phyloP scores from a whole-genome alignment of 768 basidiomycete species.

The Lyophyllum atratum region DNA sequence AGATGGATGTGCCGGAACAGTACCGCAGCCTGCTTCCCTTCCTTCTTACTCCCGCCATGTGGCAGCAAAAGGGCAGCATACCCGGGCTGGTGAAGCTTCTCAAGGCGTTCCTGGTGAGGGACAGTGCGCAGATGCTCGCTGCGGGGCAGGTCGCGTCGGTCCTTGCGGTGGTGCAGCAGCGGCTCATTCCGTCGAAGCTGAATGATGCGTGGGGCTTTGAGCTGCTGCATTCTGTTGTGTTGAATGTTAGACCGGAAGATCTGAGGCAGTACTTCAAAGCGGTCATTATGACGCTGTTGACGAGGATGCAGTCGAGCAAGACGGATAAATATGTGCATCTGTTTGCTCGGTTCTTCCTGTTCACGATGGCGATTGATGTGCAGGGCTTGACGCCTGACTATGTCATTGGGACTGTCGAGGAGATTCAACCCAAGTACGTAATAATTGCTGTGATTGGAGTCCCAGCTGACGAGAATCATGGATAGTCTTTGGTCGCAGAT shows the following conservation, averaged over 20 bases:
- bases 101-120: slow-evolving; percentile 79
- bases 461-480: background rate
- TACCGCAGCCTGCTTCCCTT: slow-evolving; percentile 82
- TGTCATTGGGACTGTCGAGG: slow-evolving; percentile 76
- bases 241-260: slow-evolving; percentile 60
- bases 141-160: slow-evolving; percentile 75
- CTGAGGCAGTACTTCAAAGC: slow-evolving; percentile 77
- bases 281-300: slow-evolving; percentile 76
- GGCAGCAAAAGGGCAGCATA: slow-evolving; percentile 94
- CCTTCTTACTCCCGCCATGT: slow-evolving; percentile 80
- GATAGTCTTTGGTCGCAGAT: slow-evolving; percentile 75
- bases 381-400: slow-evolving; percentile 79
- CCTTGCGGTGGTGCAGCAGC: slow-evolving; percentile 87
- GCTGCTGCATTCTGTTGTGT: slow-evolving; percentile 76
- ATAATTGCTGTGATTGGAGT: background rate
- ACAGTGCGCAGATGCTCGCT: slow-evolving; percentile 64
- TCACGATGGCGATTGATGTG: slow-evolving; percentile 72
- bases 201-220: slow-evolving; percentile 95
- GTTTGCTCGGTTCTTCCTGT: slow-evolving; percentile 79
- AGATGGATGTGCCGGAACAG: slow-evolving; percentile 60
- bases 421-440: slow-evolving; percentile 80
- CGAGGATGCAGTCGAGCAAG: slow-evolving; percentile 83
- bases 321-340: slow-evolving; percentile 87
- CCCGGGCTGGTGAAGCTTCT: slow-evolving; percentile 90
- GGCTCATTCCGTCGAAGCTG: slow-evolving; percentile 81